Conservation (phyloP, 306 rosid species). For the Quercus suber region DNA sequence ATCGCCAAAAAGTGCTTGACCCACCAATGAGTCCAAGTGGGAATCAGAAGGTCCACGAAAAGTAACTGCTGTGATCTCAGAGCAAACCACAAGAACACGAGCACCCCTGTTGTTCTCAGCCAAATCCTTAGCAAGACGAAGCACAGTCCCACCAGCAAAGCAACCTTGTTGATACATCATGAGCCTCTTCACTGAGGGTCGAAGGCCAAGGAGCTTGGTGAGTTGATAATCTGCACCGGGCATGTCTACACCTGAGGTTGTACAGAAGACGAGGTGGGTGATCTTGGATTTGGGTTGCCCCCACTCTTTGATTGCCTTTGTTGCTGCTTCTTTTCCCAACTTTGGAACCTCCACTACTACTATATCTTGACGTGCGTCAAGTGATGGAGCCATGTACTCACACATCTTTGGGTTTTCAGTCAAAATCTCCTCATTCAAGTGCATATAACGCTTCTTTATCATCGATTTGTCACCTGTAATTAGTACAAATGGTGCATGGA, state of each 20-base stretch:
- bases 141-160: conserved; percentile 64
- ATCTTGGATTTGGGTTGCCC: conserved; percentile 68
- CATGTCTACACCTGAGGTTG: conserved; percentile 69
- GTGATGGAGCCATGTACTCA: conserved; percentile 59
- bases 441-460: conserved; percentile 61
- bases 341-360: conserved; percentile 62
- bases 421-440: conserved; percentile 43
- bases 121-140: conserved; percentile 59
- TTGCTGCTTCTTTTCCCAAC: conserved; percentile 54
- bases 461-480: conserved; percentile 56
- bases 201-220: conserved; percentile 54
- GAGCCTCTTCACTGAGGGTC: conserved; percentile 53
- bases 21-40: conserved; percentile 51
- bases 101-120: conserved; percentile 63
- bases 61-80: conserved; percentile 63
- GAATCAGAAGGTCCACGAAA: conserved; percentile 62
- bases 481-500: background rate
- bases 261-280: conserved; percentile 57
- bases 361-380: conserved; percentile 53
- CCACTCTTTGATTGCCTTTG: conserved; percentile 57
- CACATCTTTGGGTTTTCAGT: conserved; percentile 45
- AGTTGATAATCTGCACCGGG: conserved; percentile 64
- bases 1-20: conserved; percentile 58
- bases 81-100: conserved; percentile 55
- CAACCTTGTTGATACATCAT: conserved; percentile 78